Conservation (phyloP, 108 stramenopile genomes). For the Aurantiochytrium sp. region DNA sequence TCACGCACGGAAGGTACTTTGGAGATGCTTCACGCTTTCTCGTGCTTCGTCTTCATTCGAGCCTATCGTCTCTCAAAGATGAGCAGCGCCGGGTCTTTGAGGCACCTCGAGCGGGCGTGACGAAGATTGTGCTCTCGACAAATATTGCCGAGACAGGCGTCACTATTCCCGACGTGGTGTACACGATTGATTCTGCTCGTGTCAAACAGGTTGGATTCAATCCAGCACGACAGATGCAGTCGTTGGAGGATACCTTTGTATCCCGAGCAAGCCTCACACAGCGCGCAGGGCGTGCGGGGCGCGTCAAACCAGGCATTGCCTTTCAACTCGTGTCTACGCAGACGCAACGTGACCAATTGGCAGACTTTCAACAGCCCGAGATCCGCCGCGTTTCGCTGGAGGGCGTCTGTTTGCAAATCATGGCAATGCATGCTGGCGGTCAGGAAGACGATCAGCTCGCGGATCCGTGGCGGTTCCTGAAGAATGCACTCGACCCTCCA, state of each 20-base stretch:
- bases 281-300: slow-evolving; percentile 82
- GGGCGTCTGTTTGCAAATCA: slow-evolving; percentile 72
- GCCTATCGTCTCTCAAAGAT: slow-evolving; percentile 47
- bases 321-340: slow-evolving; percentile 61
- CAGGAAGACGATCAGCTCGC: not conserved
- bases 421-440: slow-evolving; percentile 58
- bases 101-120: slow-evolving; percentile 49
- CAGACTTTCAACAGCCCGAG: slow-evolving; percentile 69
- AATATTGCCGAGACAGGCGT: slow-evolving; percentile 87
- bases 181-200: slow-evolving; percentile 46
- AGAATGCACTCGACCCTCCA: slow-evolving; percentile 24
- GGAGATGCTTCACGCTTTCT: slow-evolving; percentile 31
- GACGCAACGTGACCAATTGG: slow-evolving; percentile 46
- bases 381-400: slow-evolving; percentile 80
- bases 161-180: slow-evolving; percentile 52
- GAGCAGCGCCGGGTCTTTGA: slow-evolving; percentile 74
- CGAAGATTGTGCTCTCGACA: slow-evolving; percentile 83
- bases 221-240: slow-evolving; percentile 31
- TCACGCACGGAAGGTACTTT: not conserved
- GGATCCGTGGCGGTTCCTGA: slow-evolving; percentile 37
- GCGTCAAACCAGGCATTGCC: slow-evolving; percentile 71
- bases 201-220: slow-evolving; percentile 54
- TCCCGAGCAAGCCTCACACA: slow-evolving; percentile 75
- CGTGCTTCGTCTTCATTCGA: slow-evolving; percentile 63
- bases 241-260: slow-evolving; percentile 71